A percentile compares a stretch with the other conserved stretches of the same genome.
Conservation (phyloP, 163 green algal species). For the Scenedesmus sp. region DNA sequence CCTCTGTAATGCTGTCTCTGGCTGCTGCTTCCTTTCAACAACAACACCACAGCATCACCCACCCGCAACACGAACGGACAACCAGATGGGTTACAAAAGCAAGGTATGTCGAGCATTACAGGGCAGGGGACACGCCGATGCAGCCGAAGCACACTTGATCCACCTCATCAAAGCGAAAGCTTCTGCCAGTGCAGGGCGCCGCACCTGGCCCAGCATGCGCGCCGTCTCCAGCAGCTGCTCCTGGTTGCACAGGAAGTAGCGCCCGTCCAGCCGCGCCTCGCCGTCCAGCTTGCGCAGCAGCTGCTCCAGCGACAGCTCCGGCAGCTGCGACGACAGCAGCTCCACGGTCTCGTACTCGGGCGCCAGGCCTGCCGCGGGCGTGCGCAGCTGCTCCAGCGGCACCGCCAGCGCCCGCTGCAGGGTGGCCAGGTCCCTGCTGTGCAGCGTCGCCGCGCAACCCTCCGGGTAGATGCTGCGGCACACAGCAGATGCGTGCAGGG, state of each 20-base stretch:
- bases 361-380: conserved; percentile 72
- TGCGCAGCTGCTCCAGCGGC: conserved; percentile 60
- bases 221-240: conserved; percentile 57
- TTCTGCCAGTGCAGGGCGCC: not conserved
- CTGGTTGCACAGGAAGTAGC: conserved; percentile 87
- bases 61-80: too few relatives aligned
- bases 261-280: conserved; percentile 74
- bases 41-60: too few relatives aligned
- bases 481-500: not conserved
- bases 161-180: too few relatives aligned
- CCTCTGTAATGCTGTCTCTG: too few relatives aligned
- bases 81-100: too few relatives aligned
- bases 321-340: conserved; percentile 74
- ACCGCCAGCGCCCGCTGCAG: conserved; percentile 69
- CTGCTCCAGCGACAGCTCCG: conserved; percentile 55
- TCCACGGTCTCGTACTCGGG: conserved; percentile 72
- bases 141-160: too few relatives aligned
- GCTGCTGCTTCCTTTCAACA: too few relatives aligned
- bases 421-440: conserved; percentile 62
- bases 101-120: too few relatives aligned
- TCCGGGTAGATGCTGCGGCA: conserved; percentile 43
- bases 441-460: conserved; percentile 62
- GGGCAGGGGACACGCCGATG: too few relatives aligned
- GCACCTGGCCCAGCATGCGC: conserved; percentile 61
- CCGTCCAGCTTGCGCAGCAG: conserved; percentile 72